Conservation (phyloP, 345 rosid species). For the Excoecaria cochinchinensis region DNA sequence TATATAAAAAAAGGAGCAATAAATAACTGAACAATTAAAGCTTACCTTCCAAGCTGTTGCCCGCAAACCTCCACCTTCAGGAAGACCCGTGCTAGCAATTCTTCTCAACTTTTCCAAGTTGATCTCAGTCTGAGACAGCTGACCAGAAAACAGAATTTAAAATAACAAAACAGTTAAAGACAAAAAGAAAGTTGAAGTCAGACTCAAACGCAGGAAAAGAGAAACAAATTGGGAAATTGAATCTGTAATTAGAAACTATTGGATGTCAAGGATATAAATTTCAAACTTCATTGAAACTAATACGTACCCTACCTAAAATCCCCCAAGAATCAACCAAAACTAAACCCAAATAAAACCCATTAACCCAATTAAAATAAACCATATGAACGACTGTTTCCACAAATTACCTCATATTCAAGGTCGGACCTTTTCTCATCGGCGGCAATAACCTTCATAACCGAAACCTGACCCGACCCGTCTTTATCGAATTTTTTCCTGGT, state of each 20-base stretch:
- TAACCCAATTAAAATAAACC: background rate
- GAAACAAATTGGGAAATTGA: background rate
- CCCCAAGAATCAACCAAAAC: no score
- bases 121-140: conserved; percentile 59
- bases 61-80: conserved; percentile 57
- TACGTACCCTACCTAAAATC: background rate
- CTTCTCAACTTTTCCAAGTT: conserved; percentile 61
- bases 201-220: conserved; percentile 2
- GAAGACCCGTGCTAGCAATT: conserved; percentile 52
- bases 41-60: conserved; percentile 70
- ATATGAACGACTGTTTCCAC: background rate
- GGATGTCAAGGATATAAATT: background rate
- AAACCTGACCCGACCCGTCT: conserved; percentile 30
- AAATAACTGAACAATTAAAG: background rate
- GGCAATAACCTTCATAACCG: conserved; percentile 38
- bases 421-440: conserved; percentile 71
- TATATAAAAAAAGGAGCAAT: background rate
- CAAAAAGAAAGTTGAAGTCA: background rate
- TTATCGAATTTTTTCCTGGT: conserved; percentile 27
- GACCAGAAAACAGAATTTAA: conserved; percentile 13
- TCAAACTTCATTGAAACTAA: background rate
- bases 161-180: background rate
- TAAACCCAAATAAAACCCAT: background rate
- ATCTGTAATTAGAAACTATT: background rate
- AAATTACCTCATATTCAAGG: conserved; percentile 54